Evolutionary conservation across 306 rosid genomes (phyloP), one percentile per base, ranked within the genome.

Genomic region (Prunus padus): DNA sequence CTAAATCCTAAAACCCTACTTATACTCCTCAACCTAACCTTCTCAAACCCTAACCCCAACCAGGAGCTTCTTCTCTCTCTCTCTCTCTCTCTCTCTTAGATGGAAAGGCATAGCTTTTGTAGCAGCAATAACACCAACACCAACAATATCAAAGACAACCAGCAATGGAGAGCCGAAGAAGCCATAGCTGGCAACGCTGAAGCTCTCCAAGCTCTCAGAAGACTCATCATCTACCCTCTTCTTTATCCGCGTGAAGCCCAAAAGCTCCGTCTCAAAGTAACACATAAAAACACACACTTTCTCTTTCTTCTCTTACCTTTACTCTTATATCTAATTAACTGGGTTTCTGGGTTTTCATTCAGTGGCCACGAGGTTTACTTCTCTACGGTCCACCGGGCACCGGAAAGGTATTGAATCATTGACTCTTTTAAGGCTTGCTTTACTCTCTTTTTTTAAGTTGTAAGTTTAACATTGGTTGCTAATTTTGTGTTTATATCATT

Each of bases 321-420:
- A 25, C 2, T 0, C 28, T 11, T 49, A 56, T 42, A 11, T 69
- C 40, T 77, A 18, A 51, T 4, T 69, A 79, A 3, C 69, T 64
- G 40, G 18, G n/a, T 57, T 51, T 75, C 64, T 67, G 68, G 77
- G 61, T 12, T 83, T 83, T 76, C 25, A 74, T 80, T 72, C 88
- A 92, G 97, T 94, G 94, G 94, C 91, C 96, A 7, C 84, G 94
- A 44, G 97, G 98, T 45, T 84, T 94, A 82, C 86, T 92, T 51
- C 80, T 94, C 62, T 87, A 94, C 15, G 98, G 98, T 65, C 96
- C 97, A 78, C 98, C 97, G 4, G 92, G 98, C 76, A 92, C 96
- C 1, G 97, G 98, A 76, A 94, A 94, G 96, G 98, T 93, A 73
- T 22, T 19, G 9, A 69, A 22, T 66, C 52, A 12, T 49, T 4